phyloP scores from a whole-genome alignment of 768 basidiomycete species.

The Cytidiella melzeri region DNA sequence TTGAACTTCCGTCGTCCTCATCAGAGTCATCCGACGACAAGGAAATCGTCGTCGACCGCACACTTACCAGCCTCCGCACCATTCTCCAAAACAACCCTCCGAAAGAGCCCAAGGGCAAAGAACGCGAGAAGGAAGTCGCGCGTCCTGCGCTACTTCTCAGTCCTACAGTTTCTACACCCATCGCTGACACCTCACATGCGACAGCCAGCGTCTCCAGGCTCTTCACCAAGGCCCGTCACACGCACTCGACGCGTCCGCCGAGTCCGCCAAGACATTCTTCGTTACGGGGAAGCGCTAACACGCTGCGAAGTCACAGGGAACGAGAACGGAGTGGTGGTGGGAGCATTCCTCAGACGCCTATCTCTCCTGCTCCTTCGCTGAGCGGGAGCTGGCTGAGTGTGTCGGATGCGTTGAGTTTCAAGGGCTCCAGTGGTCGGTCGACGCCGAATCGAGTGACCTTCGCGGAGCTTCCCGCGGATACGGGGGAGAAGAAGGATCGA shows the following conservation, averaged over 20 bases:
- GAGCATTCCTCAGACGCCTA: conserved; percentile 31
- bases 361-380: conserved; percentile 28
- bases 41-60: conserved; percentile 48
- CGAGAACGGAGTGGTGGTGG: conserved; percentile 24
- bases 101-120: conserved; percentile 10
- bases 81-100: conserved; percentile 42
- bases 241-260: conserved; percentile 57
- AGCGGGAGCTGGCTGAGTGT: conserved; percentile 17
- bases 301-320: neutral
- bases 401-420: conserved; percentile 12
- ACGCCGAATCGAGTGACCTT: conserved; percentile 79
- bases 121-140: conserved; percentile 7
- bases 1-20: conserved; percentile 48
- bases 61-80: conserved; percentile 60
- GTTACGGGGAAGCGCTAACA: conserved; percentile 14
- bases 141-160: conserved; percentile 37
- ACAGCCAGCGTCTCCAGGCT: conserved; percentile 77
- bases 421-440: conserved; percentile 26
- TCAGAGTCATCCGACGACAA: conserved; percentile 48
- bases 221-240: conserved; percentile 54
- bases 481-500: conserved; percentile 28
- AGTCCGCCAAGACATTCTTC: conserved; percentile 53
- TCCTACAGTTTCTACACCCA: conserved; percentile 41
- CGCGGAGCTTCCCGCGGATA: conserved; percentile 59
- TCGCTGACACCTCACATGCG: conserved; percentile 60